Base-by-base conservation (phyloP, 441 rosid genomes). In the Lagerstroemia fauriei region DNA sequence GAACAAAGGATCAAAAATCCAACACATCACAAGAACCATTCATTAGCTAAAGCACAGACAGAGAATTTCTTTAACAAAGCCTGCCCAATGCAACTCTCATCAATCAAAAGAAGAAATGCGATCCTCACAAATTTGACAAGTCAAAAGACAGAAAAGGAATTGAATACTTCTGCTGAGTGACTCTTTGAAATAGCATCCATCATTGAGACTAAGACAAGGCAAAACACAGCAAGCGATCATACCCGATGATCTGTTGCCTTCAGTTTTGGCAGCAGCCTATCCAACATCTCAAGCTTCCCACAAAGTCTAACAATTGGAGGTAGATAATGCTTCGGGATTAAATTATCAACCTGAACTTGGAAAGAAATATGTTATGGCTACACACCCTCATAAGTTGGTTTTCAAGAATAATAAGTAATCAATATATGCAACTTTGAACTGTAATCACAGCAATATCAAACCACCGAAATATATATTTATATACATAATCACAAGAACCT, bases 221-320 rank as follows among this genome's bases (percentile, higher is more conserved):
- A 9, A 69, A 69, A 69, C 18, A 32, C 25, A 32, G n/a, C 73
- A 18, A 63, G 31, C 6, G 31, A 31, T 75, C 89, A 84, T 91
- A 95, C 99, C 93, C 98, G 92, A 85, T 95, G 99, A 82, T 94
- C 99, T 32, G 99, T 90, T 51, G 98, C 99, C 89, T 92, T 93
- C 84, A 95, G 91, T 86, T 95, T 94, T 53, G 99, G 99, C 68
- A 95, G 93, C 84, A 95, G 86, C 44, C 98, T 88, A 89, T 95
- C 99, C 76, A 95, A 84, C 99, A 95, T 95, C 94, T 95, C 99
- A 87, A 95, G 99, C 93, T 95, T 95, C 81, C 99, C 99, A 82
- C 99, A 95, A 74, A 90, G 93, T 82, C 99, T 91, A 80, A 95
- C 48, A 78, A 94, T 87, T 73, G 98, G 89, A 68, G 94, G 98